Conservation (phyloP, 768 basidiomycete species). For the Calocera cornea region DNA sequence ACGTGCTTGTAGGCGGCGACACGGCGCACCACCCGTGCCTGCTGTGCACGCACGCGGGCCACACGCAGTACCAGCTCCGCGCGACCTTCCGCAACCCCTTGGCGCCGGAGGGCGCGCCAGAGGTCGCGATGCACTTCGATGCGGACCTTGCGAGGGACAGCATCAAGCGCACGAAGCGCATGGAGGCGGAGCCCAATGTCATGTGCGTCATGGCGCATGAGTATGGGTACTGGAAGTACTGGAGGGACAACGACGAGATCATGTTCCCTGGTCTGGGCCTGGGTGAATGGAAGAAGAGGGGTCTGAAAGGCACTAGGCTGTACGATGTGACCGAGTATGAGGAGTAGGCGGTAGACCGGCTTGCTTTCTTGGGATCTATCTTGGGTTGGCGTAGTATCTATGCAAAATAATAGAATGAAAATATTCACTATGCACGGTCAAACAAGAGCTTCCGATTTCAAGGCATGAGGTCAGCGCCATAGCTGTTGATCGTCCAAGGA, state of each 20-base stretch:
- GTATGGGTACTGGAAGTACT: conserved; percentile 3
- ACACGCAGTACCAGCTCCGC: not conserved
- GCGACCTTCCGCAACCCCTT: not conserved
- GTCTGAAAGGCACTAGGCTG: not conserved
- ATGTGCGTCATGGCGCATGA: conserved; percentile 4
- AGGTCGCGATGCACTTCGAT: conserved; percentile 1
- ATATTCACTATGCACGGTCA: not conserved
- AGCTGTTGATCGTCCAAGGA: no score
- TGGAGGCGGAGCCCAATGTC: not conserved
- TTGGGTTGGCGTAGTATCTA: not conserved
- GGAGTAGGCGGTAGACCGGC: not conserved
- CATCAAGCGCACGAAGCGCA: conserved; percentile 3
- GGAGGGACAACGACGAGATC: not conserved
- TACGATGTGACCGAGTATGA: conserved; percentile 1
- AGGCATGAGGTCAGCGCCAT: not conserved
- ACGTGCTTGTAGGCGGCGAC: not conserved
- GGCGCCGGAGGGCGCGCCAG: not conserved
- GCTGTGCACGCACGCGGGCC: not conserved
- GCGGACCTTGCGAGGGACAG: conserved; percentile 2
- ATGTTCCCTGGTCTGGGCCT: not conserved
- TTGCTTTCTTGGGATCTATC: not conserved
- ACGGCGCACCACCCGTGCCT: not conserved
- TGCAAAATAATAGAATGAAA: not conserved
- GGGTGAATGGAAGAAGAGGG: conserved; percentile 1
- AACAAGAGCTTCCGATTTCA: not conserved